Conservation (phyloP, 2,329 filamentous ascomycete genomes). For the Colletotrichum orchidophilum region DNA sequence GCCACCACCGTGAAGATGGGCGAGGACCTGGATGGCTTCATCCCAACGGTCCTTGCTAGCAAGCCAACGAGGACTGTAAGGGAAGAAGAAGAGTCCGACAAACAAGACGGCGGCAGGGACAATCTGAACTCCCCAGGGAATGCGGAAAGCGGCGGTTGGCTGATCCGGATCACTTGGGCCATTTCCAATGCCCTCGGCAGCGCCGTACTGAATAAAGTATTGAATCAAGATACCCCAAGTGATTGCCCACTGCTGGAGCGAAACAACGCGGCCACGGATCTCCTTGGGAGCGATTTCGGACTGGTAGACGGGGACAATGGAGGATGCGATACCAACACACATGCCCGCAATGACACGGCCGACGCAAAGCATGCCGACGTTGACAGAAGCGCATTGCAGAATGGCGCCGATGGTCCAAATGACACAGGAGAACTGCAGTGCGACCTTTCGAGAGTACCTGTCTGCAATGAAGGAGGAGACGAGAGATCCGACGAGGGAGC, state of each 20-base stretch:
- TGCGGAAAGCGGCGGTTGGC: slow-evolving; percentile 63
- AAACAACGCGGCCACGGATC: slow-evolving; percentile 67
- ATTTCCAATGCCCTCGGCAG: slow-evolving; percentile 60
- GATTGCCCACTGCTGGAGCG: slow-evolving; percentile 74
- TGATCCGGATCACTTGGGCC: slow-evolving; percentile 61
- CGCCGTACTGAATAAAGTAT: slow-evolving; percentile 74
- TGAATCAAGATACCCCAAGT: slow-evolving; percentile 76
- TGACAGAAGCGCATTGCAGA: slow-evolving; percentile 70
- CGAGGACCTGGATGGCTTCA: slow-evolving; percentile 67
- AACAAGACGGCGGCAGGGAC: slow-evolving; percentile 64
- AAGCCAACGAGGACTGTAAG: slow-evolving; percentile 75
- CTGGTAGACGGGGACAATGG: slow-evolving; percentile 76
- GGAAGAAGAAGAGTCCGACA: slow-evolving; percentile 67
- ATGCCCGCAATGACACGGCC: slow-evolving; percentile 78
- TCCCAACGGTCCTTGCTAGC: slow-evolving; percentile 75
- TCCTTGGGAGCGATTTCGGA: slow-evolving; percentile 71
- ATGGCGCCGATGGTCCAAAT: slow-evolving; percentile 61
- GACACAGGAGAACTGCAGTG: slow-evolving; percentile 59
- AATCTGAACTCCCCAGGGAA: slow-evolving; percentile 70
- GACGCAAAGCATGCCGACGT: slow-evolving; percentile 75
- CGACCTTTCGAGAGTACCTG: slow-evolving; percentile 56
- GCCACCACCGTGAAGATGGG: slow-evolving; percentile 66
- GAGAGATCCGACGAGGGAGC: slow-evolving; percentile 71
- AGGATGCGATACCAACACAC: slow-evolving; percentile 78
- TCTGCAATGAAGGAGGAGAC: slow-evolving; percentile 61